Conservation (phyloP, 257 asterid genomes). For the Haberlea rhodopensis region DNA sequence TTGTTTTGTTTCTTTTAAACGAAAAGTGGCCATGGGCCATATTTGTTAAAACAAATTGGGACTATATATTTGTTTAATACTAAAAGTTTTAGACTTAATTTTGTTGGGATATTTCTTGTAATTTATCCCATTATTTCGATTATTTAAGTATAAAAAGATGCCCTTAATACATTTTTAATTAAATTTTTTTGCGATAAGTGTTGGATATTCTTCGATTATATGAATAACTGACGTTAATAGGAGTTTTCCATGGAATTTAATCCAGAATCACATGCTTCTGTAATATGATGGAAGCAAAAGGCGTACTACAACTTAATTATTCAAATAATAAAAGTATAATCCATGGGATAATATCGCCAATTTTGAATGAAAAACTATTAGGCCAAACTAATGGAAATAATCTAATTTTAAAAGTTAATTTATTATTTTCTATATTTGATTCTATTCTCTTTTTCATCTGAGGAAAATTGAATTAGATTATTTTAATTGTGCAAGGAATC, state of each 20-base stretch:
- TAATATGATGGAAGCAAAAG: conserved; percentile 24
- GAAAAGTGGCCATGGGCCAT: no score
- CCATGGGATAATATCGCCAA: conserved; percentile 20
- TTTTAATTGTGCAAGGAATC: background rate
- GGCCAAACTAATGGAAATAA: conserved; percentile 4
- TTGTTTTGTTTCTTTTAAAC: no score
- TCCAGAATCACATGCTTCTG: conserved; percentile 50
- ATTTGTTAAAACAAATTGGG: no score
- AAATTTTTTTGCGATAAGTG: conserved; percentile 11
- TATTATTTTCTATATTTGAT: background rate
- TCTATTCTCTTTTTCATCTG: background rate
- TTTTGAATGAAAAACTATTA: conserved; percentile 5
- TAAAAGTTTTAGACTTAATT: no score
- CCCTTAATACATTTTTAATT: conserved; percentile 24
- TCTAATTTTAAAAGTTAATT: conserved; percentile 11
- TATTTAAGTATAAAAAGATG: conserved; percentile 28
- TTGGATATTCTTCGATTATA: conserved; percentile 28
- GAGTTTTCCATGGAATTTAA: conserved; percentile 32
- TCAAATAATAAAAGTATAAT: conserved; percentile 2
- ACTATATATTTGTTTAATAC: no score
- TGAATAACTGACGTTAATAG: conserved; percentile 23
- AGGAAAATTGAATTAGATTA: background rate
- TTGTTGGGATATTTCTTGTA: no score
- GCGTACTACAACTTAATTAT: background rate
- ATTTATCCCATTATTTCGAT: background rate